These are phyloP conservation scores for Haplosporangium sp. DNA, from an alignment of 371 early-diverging fungal species.

Conservation along the genomic window DNA sequence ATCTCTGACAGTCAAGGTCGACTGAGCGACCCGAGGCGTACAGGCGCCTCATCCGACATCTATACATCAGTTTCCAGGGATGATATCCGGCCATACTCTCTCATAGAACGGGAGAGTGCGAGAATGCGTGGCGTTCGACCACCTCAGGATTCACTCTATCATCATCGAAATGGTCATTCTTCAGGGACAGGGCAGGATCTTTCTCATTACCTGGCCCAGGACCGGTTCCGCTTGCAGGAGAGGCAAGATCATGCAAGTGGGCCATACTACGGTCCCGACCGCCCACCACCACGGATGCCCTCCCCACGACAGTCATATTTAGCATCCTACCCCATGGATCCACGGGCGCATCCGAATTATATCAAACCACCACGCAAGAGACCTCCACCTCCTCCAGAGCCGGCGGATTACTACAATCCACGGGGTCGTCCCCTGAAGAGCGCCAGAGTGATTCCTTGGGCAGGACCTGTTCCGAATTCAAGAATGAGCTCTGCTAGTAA, in stretches of 20 bases:
- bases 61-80: no score
- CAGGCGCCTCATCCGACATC: not conserved
- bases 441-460: not conserved
- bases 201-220: not conserved
- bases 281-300: not conserved
- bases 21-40: constrained; percentile 11
- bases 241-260: not conserved
- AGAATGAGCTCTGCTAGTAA: no score
- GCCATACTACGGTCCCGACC: not conserved
- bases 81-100: constrained; percentile 4
- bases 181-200: not conserved
- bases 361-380: constrained; percentile 8
- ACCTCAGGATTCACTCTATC: not conserved
- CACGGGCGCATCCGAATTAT: not conserved
- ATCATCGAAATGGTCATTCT: not conserved
- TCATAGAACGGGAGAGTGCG: not conserved
- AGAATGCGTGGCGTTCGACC: constrained; percentile 2
- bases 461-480: not conserved
- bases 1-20: constrained; percentile 13
- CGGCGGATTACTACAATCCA: not conserved
- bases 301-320: no score
- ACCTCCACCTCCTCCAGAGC: not conserved
- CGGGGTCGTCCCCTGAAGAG: constrained; percentile 9
- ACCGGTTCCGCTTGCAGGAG: not conserved
- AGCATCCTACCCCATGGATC: no score